Base-by-base conservation (phyloP, 1,284 basidiomycete species). In the Pseudozyma sp. region DNA sequence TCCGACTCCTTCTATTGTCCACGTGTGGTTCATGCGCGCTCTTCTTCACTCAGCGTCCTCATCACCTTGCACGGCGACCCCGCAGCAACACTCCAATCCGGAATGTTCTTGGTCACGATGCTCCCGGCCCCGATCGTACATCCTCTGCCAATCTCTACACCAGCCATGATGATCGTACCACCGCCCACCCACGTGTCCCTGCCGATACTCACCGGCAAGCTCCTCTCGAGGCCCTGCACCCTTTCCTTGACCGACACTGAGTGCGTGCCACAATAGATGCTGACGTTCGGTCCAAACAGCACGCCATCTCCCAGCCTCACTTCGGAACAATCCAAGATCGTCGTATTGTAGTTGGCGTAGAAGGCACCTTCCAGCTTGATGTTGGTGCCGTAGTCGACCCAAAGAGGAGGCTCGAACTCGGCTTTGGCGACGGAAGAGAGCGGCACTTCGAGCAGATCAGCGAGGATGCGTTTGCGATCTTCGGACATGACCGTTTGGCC, bases 141-240 rank as follows among this genome's bases (percentile, higher is more conserved):
- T 0, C 87, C 87, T 14, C 84, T 63, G 0, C 87, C 87, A n/a
- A 88, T 86, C 3, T 78, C 87, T 1, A 88, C 86, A 3, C 86
- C 86, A 0, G 86, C 84, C 34, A 85, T 75, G 46, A 88, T 84
- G 35, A 84, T 84, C 4, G 80, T 86, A n/a, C 83, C 84, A 0
- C 86, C 87, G 3, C 87, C 87, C 29, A 80, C 50, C 80, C 80
- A 81, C 8, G 64, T 64, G 49, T 81, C 67, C 16, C 33, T 49
- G 0, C 80, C 80, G 11, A 81, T 79, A 29, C 35, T 59, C 17
- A 81, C 70, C 11, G 80, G 77, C 19, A 80, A 46, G 45, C 74
- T 76, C 7, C 78, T 59, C 34, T 81, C 80, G 33, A 70, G 29
- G 5, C 77, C 77, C 35, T 68, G 30, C 52, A 69, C 68, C 13